phyloP scores from a whole-genome alignment of 73 alveolate species.

The Symbiodinium pilosum region DNA sequence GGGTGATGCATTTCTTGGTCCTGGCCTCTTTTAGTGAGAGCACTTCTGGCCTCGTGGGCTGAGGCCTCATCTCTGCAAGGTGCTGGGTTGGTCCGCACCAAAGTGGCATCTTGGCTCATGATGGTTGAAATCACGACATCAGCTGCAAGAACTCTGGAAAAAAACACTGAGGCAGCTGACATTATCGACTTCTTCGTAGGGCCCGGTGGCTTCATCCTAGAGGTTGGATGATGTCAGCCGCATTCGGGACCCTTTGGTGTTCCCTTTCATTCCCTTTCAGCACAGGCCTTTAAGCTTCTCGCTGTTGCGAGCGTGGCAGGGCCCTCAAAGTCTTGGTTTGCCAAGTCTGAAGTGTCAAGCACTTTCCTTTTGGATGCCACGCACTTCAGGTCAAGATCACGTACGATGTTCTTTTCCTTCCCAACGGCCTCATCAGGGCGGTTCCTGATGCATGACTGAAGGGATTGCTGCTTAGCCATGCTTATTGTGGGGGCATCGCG shows the following conservation, averaged over 20 bases:
- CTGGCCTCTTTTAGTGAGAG: not conserved
- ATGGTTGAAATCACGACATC: not conserved
- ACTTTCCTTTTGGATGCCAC: not conserved
- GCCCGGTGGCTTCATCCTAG: constrained; percentile 42
- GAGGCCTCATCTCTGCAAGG: constrained; percentile 44
- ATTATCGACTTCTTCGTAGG: constrained; percentile 53
- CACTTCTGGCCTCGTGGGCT: not conserved
- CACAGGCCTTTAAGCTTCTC: constrained; percentile 5
- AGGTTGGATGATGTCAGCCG: constrained; percentile 2
- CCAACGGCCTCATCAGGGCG: constrained; percentile 63
- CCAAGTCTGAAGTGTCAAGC: not conserved
- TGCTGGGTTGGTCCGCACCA: constrained; percentile 34
- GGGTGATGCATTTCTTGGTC: too few relatives aligned
- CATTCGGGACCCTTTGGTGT: not conserved
- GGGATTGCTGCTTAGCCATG: too few relatives aligned
- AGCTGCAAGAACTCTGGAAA: not conserved
- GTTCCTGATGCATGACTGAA: constrained; percentile 27
- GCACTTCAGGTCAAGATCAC: constrained; percentile 36
- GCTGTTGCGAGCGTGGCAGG: constrained; percentile 38
- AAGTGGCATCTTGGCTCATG: not conserved
- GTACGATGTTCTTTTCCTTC: constrained; percentile 44
- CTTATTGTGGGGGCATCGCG: too few relatives aligned
- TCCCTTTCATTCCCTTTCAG: too few relatives aligned
- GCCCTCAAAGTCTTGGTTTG: not conserved
- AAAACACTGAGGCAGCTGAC: constrained; percentile 33